These are phyloP conservation scores for Grosmannia huntii DNA, from an alignment of 2,329 filamentous ascomycete genomes.

Conservation along the genomic window DNA sequence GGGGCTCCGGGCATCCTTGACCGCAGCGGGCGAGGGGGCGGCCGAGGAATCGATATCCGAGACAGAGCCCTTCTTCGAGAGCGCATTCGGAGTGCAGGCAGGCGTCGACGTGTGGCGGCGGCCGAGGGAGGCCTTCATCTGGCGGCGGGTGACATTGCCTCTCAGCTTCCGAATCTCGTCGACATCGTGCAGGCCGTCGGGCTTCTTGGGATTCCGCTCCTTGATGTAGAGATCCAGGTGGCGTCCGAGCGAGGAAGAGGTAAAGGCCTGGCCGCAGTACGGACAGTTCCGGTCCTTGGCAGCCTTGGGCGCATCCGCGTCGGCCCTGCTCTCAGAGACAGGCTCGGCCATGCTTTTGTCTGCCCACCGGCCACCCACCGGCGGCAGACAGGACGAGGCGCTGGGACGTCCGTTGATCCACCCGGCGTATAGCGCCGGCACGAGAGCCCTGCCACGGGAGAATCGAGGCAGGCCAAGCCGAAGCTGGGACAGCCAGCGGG, in stretches of 20 bases:
- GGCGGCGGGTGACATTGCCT: constrained; percentile 73
- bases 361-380: not conserved
- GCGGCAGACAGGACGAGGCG: not conserved
- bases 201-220: constrained; percentile 76
- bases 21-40: constrained; percentile 23
- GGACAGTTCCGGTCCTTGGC: constrained; percentile 79
- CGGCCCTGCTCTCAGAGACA: constrained; percentile 15
- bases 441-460: not conserved
- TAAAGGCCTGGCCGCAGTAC: constrained; percentile 82
- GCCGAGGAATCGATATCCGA: constrained; percentile 26
- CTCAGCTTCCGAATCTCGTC: constrained; percentile 77
- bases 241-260: constrained; percentile 82
- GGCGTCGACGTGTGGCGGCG: constrained; percentile 52
- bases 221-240: constrained; percentile 93
- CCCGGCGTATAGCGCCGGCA: not conserved
- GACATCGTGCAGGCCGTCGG: constrained; percentile 82
- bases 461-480: not conserved
- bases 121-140: constrained; percentile 54
- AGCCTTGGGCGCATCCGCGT: constrained; percentile 30
- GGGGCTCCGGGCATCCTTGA: constrained; percentile 28
- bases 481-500: not conserved
- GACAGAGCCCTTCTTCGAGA: constrained; percentile 25
- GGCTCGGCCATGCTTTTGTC: constrained; percentile 3
- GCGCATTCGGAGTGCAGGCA: constrained; percentile 33
- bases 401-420: not conserved